Evolutionary conservation across 2,329 filamentous ascomycete genomes (phyloP).

Genomic region (Cadophora gregata): DNA sequence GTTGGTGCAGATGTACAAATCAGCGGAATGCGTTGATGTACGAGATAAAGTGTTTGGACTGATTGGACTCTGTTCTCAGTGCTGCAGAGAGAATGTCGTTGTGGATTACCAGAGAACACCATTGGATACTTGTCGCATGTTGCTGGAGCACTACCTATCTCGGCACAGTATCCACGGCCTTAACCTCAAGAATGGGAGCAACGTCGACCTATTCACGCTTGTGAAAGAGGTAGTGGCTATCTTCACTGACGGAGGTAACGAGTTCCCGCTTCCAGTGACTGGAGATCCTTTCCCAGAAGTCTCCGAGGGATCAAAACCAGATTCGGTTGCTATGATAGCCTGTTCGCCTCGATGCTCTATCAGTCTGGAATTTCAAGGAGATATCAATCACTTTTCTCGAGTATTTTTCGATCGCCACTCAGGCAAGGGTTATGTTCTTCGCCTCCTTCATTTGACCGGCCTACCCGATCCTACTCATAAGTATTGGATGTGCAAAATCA

Average conservation of each 20-base stretch:
- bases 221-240: neutral
- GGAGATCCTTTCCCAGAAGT: neutral
- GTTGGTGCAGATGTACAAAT: neutral
- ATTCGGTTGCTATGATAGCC: neutral
- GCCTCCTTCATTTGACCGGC: too few species aligned
- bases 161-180: neutral
- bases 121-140: neutral
- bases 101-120: neutral
- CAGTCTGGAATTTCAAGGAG: neutral
- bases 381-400: neutral
- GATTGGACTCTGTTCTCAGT: neutral
- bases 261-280: neutral
- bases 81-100: neutral
- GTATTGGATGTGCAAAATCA: neutral
- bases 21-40: neutral
- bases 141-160: neutral
- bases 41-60: conserved; percentile 6
- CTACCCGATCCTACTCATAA: neutral
- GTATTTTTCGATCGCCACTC: neutral
- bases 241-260: neutral
- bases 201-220: neutral
- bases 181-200: neutral
- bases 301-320: neutral
- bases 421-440: neutral
- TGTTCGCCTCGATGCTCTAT: neutral